A percentile compares a stretch with the other conserved stretches of the same genome.
Evolutionary conservation across 2,329 filamentous ascomycete species (phyloP).

Genomic region (Parafenestella ontariensis): DNA sequence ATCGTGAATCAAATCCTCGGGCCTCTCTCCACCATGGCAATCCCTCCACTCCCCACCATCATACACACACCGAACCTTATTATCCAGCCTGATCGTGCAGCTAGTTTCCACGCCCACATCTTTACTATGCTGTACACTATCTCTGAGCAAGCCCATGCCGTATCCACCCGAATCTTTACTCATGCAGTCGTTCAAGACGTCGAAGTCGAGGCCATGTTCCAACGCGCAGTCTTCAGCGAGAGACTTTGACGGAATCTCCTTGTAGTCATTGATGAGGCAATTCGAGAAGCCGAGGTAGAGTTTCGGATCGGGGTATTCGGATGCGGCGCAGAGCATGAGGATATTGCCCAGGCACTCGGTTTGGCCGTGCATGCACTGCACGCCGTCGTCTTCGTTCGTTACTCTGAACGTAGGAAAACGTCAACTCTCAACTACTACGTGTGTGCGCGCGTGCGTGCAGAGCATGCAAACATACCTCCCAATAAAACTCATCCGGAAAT

Average conservation of each 20-base stretch:
- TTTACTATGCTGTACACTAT: constrained; percentile 70
- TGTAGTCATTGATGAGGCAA: constrained; percentile 81
- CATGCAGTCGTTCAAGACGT: constrained; percentile 80
- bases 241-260: constrained; percentile 76
- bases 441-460: constrained; percentile 15
- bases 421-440: background rate
- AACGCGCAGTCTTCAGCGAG: constrained; percentile 87
- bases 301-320: constrained; percentile 84
- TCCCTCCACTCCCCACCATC: constrained; percentile 81
- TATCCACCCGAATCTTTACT: constrained; percentile 76
- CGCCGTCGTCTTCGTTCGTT: constrained; percentile 76
- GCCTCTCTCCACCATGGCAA: constrained; percentile 71
- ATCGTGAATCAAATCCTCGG: constrained; percentile 77
- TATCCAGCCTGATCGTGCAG: constrained; percentile 68
- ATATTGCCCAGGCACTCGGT: constrained; percentile 94
- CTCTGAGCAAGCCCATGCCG: constrained; percentile 70
- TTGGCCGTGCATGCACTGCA: constrained; percentile 88
- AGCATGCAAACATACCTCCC: constrained; percentile 66
- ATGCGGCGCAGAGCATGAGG: constrained; percentile 86
- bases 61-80: constrained; percentile 82
- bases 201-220: constrained; percentile 87
- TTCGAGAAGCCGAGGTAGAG: constrained; percentile 91
- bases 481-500: constrained; percentile 91
- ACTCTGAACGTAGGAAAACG: constrained; percentile 53
- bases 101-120: constrained; percentile 55